These are phyloP conservation scores for Sphaerulina musiva DNA, from an alignment of 2,329 filamentous ascomycete species.

Conservation along the genomic window DNA sequence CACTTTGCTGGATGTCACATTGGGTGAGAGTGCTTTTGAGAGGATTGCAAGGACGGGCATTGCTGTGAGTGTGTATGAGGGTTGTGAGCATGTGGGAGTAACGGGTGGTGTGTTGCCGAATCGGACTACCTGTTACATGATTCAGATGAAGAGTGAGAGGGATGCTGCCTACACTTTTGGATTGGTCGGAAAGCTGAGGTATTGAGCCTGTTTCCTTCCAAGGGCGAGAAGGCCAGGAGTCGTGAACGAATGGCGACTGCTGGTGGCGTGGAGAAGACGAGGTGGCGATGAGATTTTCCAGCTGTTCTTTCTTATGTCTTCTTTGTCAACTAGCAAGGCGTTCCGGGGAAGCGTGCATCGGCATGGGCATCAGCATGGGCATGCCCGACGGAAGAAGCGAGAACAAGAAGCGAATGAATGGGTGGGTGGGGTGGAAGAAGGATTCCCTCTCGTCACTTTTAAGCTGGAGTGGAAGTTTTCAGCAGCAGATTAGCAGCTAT, in stretches of 20 bases:
- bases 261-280: neutral
- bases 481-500: neutral
- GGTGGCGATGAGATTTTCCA: neutral
- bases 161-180: constrained; percentile 46
- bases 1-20: constrained; percentile 71
- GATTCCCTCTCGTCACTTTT: neutral
- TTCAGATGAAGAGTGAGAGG: constrained; percentile 44
- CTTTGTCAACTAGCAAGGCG: neutral
- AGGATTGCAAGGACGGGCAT: constrained; percentile 78
- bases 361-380: no score
- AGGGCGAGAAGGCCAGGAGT: neutral
- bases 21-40: constrained; percentile 79
- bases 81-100: constrained; percentile 44
- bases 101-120: constrained; percentile 53
- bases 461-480: no score
- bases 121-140: constrained; percentile 57
- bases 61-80: constrained; percentile 80
- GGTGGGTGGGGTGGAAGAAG: neutral
- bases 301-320: neutral
- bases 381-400: no score
- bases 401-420: no score
- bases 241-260: no score
- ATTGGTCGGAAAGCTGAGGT: constrained; percentile 45
- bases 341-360: neutral
- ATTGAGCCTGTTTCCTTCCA: constrained; percentile 30